Conservation (phyloP, 2,329 filamentous ascomycete species). For the Aaosphaeria arxii region DNA sequence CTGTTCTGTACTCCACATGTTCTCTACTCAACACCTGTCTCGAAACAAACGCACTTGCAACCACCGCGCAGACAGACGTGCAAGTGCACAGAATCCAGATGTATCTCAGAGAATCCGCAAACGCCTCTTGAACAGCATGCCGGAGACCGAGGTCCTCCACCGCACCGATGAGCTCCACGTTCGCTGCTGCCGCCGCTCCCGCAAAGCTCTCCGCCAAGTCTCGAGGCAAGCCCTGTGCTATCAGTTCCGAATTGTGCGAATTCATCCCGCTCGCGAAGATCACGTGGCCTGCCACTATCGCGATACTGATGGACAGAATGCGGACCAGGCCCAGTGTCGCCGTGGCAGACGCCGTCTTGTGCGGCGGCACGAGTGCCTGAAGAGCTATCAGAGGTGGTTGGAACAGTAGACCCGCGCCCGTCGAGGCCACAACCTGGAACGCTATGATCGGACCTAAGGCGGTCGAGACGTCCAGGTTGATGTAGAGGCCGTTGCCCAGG, state of each 20-base stretch:
- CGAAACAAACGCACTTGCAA: not conserved
- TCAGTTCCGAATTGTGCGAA: slow-evolving; percentile 37
- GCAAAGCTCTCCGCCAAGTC: not conserved
- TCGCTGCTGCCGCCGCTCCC: not conserved
- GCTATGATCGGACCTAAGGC: slow-evolving; percentile 34
- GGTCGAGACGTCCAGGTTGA: slow-evolving; percentile 4
- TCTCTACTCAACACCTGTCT: not conserved
- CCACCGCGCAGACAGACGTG: not conserved
- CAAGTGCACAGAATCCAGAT: not conserved
- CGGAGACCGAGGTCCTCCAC: not conserved
- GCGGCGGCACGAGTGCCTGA: slow-evolving; percentile 43
- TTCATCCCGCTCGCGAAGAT: slow-evolving; percentile 55
- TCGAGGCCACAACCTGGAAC: slow-evolving; percentile 46
- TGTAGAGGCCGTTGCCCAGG: slow-evolving; percentile 13
- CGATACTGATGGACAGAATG: slow-evolving; percentile 38
- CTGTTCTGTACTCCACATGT: not conserved
- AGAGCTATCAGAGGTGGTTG: slow-evolving; percentile 51
- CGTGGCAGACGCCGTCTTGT: slow-evolving; percentile 50
- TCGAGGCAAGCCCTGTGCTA: not conserved
- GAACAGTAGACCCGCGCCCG: slow-evolving; percentile 49
- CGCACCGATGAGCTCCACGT: not conserved
- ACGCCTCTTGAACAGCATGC: not conserved
- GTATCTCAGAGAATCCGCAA: not conserved
- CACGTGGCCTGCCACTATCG: slow-evolving; percentile 44
- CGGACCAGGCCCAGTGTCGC: slow-evolving; percentile 45